phyloP scores from a whole-genome alignment of 352 stramenopile species.

The Phytophthora quininea region DNA sequence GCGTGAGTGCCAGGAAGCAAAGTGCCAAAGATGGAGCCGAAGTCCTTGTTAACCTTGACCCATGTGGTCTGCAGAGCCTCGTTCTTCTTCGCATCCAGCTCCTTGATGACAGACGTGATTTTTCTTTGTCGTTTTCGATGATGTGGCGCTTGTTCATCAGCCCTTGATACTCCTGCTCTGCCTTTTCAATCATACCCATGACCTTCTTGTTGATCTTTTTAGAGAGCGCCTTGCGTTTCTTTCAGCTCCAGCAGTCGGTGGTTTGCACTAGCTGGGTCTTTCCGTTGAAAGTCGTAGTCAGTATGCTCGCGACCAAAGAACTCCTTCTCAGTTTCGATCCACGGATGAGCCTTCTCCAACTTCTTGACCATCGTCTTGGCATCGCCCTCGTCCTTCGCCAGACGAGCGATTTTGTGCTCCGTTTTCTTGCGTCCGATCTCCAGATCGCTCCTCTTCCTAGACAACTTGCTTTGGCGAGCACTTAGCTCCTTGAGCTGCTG shows the following conservation, averaged over 20 bases:
- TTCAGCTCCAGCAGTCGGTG: conserved; percentile 92
- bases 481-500: conserved; percentile 92
- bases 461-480: conserved; percentile 72
- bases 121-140: conserved; percentile 99
- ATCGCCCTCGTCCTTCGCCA: conserved; percentile 94
- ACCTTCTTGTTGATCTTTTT: conserved; percentile 99
- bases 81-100: conserved; percentile 99
- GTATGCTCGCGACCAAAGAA: conserved; percentile 97
- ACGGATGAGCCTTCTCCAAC: conserved; percentile 94
- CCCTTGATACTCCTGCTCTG: conserved; percentile 98
- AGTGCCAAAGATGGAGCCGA: conserved; percentile 99
- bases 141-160: conserved; percentile 98
- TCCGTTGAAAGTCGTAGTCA: conserved; percentile 97
- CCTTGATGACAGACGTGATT: conserved; percentile 98
- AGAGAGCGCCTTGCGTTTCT: conserved; percentile 89
- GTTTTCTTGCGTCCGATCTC: conserved; percentile 96
- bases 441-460: conserved; percentile 88
- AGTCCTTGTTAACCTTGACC: conserved; percentile 99
- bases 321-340: conserved; percentile 97
- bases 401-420: conserved; percentile 91
- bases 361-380: conserved; percentile 90
- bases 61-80: conserved; percentile 96
- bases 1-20: conserved; percentile 96
- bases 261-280: conserved; percentile 86
- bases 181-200: conserved; percentile 99